Conservation (phyloP, 2,329 filamentous ascomycete genomes). For the Penicillium fuscoglaucum region DNA sequence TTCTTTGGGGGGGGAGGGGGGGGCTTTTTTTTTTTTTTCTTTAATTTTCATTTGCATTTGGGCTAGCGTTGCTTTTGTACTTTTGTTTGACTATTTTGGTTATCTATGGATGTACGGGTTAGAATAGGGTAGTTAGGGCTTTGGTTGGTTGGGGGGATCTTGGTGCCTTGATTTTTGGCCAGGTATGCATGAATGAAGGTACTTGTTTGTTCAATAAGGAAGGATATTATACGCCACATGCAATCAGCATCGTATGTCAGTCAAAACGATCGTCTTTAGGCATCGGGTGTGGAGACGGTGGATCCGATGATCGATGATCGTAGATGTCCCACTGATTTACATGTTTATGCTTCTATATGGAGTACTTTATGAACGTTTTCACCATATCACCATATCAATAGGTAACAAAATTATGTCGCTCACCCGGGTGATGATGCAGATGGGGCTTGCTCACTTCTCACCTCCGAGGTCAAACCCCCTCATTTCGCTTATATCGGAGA, state of each 20-base stretch:
- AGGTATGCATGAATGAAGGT: neutral
- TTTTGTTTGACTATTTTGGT: neutral
- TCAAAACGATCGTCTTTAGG: neutral
- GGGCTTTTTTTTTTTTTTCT: neutral
- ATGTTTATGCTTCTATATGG: neutral
- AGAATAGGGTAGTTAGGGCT: neutral
- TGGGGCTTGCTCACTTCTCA: neutral
- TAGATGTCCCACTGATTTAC: conserved; percentile 5
- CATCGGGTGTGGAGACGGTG: conserved; percentile 1
- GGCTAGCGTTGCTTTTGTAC: neutral
- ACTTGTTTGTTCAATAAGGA: neutral
- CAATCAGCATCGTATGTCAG: neutral
- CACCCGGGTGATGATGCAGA: neutral
- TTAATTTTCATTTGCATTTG: neutral
- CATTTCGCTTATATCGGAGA: conserved; percentile 7
- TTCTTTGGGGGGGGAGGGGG: no score
- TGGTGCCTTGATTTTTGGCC: neutral
- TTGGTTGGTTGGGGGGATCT: neutral
- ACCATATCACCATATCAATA: neutral
- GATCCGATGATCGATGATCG: conserved; percentile 12
- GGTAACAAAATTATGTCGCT: no score
- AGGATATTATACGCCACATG: neutral
- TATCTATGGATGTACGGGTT: neutral
- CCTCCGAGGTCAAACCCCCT: neutral
- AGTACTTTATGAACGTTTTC: no score